Evolutionary conservation across 306 rosid species (phyloP), one percentile per base, ranked within the genome.

Genomic region (Rosa lucieae): DNA sequence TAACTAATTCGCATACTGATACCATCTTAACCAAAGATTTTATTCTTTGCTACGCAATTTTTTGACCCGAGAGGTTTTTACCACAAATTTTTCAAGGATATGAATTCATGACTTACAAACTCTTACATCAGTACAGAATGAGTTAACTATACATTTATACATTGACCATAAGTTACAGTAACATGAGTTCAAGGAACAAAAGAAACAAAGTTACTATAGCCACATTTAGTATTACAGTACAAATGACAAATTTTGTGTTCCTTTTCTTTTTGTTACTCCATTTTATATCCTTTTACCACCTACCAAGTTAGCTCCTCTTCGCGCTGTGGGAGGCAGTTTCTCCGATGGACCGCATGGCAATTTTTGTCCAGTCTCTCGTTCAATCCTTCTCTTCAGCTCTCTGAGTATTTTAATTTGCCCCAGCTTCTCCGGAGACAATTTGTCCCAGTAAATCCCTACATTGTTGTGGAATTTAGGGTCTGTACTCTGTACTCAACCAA

Each of bases 361-460:
- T 58, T 85, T 90, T 79, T 81, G 85, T 58, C 92, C 93, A 10
- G 89, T 90, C 85, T 94, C 91, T 78, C 2, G 52, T 77, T 89
- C 97, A 35, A 92, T 90, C 81, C 90, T 83, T 63, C 77, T 86
- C 87, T 92, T 92, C 70, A 94, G 97, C 82, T 94, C 94, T 86
- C 97, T 81, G 3, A 94, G 97, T 82, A 94, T 79, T 66, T 86
- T 90, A 49, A 94, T 85, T 88, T 92, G 96, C 42, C 91, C 90
- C 43, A 94, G 83, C 87, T 94, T 94, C 85, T 90, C 97, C 44
- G 97, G 97, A 80, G 98, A 94, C 83, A 94, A 75, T 81, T 90
- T 90, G 74, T 94, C 97, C 98, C 98, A 94, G 83, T 92, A 94
- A 76, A 94, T 94, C 76, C 98, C 98, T 94, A 74, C 21, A 69